Evolutionary conservation across 179 eudicot genomes (phyloP).

Genomic region (Silene noctiflora): DNA sequence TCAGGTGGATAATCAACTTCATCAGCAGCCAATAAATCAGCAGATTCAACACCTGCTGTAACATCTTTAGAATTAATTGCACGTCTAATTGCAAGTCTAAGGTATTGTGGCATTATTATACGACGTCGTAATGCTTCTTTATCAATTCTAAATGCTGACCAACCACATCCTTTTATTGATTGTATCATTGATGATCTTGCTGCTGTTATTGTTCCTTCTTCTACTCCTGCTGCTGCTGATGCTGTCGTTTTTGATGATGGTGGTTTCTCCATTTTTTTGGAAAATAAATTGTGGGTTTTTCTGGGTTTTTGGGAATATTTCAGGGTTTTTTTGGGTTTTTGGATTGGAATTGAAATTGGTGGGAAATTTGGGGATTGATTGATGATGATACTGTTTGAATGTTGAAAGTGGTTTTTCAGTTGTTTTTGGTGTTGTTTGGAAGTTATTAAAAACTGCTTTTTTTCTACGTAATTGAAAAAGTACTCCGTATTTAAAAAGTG

Average conservation of each 20-base stretch:
- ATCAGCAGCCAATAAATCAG: conserved; percentile 32
- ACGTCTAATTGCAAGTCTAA: conserved; percentile 55
- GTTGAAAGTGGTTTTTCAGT: too few relatives aligned
- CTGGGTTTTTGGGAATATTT: neutral
- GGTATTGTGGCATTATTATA: conserved; percentile 59
- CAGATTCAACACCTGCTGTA: conserved; percentile 30
- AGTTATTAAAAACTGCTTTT: neutral
- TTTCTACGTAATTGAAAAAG: too few relatives aligned
- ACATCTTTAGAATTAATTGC: conserved; percentile 53
- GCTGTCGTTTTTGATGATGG: neutral
- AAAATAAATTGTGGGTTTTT: neutral
- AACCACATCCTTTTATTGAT: conserved; percentile 56
- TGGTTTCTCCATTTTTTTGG: conserved; percentile 9
- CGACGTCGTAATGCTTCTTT: conserved; percentile 49
- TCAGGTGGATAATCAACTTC: conserved; percentile 32
- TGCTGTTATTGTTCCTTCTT: conserved; percentile 10
- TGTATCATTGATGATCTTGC: conserved; percentile 66
- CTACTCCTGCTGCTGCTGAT: conserved; percentile 7
- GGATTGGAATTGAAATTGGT: neutral
- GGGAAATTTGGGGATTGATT: neutral
- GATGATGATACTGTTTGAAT: neutral
- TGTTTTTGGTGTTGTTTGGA: too few relatives aligned
- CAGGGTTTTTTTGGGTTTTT: neutral
- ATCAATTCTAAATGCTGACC: conserved; percentile 43
- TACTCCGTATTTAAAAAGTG: too few relatives aligned